Base-by-base conservation (phyloP, 305 asterid species). In the Monarda citriodora region DNA sequence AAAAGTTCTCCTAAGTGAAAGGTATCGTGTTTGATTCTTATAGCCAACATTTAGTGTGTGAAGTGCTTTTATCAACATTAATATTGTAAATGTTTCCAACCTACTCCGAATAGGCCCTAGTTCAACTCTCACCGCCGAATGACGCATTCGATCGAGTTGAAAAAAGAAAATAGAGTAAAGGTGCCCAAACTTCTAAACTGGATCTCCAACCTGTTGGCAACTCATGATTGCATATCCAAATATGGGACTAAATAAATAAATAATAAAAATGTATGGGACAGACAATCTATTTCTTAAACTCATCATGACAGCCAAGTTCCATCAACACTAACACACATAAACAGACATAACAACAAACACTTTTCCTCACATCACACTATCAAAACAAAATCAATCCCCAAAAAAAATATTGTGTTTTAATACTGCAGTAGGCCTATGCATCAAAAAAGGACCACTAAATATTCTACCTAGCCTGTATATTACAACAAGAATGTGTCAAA, bases 181-280 rank as follows among this genome's bases (percentile, higher is more conserved):
- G 11, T 45, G 38, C 9, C 12, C 38, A 34, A 9, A 34, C 38
- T 2, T 34, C 6, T 10, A 34, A 34, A 34, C 12, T 34, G 38
- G 38, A 34, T n/a, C 15, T 23, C 62, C 70, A 58, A 37, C 54
- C 71, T 70, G 71, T 64, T 42, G 70, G 63, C 66, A 70, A 52
- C 74, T 58, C 62, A 65, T 45, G 64, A 26, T 52, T 58, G 63
- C 14, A 31, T 21, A 50, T 26, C 49, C 31, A 69, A 56, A 48
- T 48, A 13, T 29, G 68, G 16, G 59, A 53, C 64, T 25, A 50
- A 3, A 3, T 12, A 5, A 49, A 5, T 13, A 12, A 49, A 25
- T 14, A 51, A 26, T 34, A 34, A 34, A 34, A 34, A 34, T 34
- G 12, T 48, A 9, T 31, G 69, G 12, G 60, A 53, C 56, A 62